Evolutionary conservation across 2,329 filamentous ascomycete genomes (phyloP).

Genomic region (Thielaviopsis populi): DNA sequence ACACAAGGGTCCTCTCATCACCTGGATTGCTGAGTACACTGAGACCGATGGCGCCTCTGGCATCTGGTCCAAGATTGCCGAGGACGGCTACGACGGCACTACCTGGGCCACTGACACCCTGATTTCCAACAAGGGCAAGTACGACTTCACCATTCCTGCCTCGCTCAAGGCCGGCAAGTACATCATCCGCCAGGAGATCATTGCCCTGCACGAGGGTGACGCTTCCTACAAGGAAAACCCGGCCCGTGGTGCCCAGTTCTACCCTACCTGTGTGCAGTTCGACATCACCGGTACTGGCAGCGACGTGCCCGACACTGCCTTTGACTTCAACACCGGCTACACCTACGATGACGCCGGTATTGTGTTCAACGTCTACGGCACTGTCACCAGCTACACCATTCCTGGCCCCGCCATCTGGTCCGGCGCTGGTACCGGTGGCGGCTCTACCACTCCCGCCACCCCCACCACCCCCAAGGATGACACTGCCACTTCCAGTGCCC

Average conservation of each 20-base stretch:
- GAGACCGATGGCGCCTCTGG: constrained; percentile 30
- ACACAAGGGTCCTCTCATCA: constrained; percentile 39
- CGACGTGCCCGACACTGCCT: constrained; percentile 29
- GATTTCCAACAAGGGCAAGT: constrained; percentile 34
- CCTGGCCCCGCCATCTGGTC: constrained; percentile 26
- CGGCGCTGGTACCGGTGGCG: constrained; percentile 15
- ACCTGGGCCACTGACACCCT: constrained; percentile 31
- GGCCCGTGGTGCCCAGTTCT: constrained; percentile 33
- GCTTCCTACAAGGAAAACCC: constrained; percentile 24
- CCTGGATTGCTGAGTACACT: constrained; percentile 34
- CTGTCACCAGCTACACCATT: constrained; percentile 23
- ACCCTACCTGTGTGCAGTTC: constrained; percentile 37
- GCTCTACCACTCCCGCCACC: neutral
- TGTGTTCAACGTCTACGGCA: constrained; percentile 41
- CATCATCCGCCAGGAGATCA: constrained; percentile 40
- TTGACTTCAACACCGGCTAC: constrained; percentile 40
- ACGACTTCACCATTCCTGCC: constrained; percentile 33
- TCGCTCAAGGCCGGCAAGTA: constrained; percentile 36
- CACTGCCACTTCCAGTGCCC: neutral
- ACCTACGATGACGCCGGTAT: constrained; percentile 42
- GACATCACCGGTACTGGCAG: constrained; percentile 30
- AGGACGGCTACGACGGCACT: constrained; percentile 27
- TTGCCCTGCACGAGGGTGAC: constrained; percentile 35
- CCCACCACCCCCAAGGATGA: neutral
- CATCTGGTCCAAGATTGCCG: constrained; percentile 36